These are phyloP conservation scores for Musa itinerans DNA, from an alignment of 176 grass and related monocot species.

Conservation along the genomic window DNA sequence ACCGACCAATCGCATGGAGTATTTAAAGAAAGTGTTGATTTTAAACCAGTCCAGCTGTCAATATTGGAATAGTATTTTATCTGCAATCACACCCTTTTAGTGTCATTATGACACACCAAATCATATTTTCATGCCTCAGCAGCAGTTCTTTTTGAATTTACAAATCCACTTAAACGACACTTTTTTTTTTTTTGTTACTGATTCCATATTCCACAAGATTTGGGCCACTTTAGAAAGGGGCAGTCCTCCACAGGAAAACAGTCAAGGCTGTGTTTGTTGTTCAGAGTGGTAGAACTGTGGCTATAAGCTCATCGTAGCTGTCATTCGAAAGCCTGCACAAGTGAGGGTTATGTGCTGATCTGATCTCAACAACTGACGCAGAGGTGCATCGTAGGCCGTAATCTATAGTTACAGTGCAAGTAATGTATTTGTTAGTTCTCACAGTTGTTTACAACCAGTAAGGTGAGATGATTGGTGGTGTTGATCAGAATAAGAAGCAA, in stretches of 20 bases:
- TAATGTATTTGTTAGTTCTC: not conserved
- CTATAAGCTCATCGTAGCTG: not conserved
- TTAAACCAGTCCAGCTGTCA: too few relatives aligned
- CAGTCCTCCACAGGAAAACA: not conserved
- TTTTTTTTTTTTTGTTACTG: not conserved
- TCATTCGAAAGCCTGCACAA: not conserved
- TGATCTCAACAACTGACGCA: not conserved
- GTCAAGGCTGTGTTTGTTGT: not conserved
- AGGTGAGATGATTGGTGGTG: not conserved
- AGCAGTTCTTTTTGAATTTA: not conserved
- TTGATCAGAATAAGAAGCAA: not conserved
- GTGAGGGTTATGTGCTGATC: not conserved
- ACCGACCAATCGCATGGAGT: too few relatives aligned
- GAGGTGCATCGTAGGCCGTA: not conserved
- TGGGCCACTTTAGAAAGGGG: not conserved
- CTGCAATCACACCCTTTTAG: too few relatives aligned
- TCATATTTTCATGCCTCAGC: too few relatives aligned
- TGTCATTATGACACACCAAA: too few relatives aligned
- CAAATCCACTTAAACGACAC: not conserved
- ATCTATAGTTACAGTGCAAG: not conserved
- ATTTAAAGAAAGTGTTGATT: too few relatives aligned
- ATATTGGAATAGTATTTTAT: too few relatives aligned
- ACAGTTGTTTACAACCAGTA: not conserved
- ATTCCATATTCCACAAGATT: not conserved
- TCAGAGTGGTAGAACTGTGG: not conserved